A percentile compares a stretch with the other conserved stretches of the same genome.
phyloP scores from a whole-genome alignment of 202 grass and related monocot species.

The Carex sylvatica region DNA sequence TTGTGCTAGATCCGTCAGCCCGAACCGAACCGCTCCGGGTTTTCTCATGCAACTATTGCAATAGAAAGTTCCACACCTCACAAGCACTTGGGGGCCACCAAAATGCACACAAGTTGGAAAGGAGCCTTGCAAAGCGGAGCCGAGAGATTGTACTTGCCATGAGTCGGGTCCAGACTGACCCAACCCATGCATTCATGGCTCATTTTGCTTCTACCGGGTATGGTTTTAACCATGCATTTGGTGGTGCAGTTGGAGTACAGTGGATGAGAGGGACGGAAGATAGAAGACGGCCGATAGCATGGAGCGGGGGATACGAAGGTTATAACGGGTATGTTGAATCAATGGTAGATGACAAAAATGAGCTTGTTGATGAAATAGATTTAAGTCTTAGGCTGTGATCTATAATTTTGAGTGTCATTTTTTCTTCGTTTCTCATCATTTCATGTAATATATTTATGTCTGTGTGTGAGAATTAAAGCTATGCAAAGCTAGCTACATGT shows the following conservation, averaged over 20 bases:
- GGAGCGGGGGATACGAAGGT: background rate
- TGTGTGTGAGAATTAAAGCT: background rate
- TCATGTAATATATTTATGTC: slow-evolving; percentile 4
- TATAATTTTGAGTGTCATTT: slow-evolving; percentile 14
- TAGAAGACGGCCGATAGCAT: background rate
- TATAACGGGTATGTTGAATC: slow-evolving; percentile 24
- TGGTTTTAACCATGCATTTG: slow-evolving; percentile 6
- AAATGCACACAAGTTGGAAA: slow-evolving; percentile 90
- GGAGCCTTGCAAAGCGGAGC: slow-evolving; percentile 73
- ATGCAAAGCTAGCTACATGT: background rate
- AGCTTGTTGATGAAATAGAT: slow-evolving; percentile 23
- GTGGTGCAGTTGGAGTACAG: background rate
- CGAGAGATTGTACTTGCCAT: slow-evolving; percentile 47
- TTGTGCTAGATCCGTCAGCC: slow-evolving; percentile 47
- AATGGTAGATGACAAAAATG: slow-evolving; percentile 16
- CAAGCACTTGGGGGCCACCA: slow-evolving; percentile 90
- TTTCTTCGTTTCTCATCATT: background rate
- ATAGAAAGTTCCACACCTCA: slow-evolving; percentile 81
- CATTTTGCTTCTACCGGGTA: slow-evolving; percentile 1
- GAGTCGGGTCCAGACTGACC: slow-evolving; percentile 21
- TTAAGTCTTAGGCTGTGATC: slow-evolving; percentile 26
- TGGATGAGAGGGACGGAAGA: slow-evolving; percentile 4
- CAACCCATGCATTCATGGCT: slow-evolving; percentile 20
- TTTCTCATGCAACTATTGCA: slow-evolving; percentile 84
- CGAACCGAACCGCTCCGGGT: slow-evolving; percentile 22